These are phyloP conservation scores for Clavariopsis aquatica DNA, from an alignment of 495 filamentous ascomycete genomes.

Conservation along the genomic window DNA sequence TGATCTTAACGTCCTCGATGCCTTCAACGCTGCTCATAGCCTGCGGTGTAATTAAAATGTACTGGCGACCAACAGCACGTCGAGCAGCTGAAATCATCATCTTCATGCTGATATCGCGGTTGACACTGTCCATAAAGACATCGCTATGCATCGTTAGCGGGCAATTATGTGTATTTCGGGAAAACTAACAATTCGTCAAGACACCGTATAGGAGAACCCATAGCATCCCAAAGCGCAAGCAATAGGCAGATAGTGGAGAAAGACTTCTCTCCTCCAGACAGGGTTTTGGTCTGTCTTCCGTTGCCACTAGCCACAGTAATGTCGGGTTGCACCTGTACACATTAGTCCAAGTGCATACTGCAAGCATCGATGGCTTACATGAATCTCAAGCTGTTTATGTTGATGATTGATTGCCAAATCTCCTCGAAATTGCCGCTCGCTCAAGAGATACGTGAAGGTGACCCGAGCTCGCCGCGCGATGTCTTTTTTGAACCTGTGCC, in stretches of 20 bases:
- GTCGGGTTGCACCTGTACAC: constrained; percentile 70
- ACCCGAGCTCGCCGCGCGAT: constrained; percentile 82
- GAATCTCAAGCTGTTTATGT: constrained; percentile 69
- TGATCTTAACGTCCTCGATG: constrained; percentile 77
- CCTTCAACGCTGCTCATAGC: constrained; percentile 71
- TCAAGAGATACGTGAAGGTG: constrained; percentile 84
- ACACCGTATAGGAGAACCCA: constrained; percentile 92
- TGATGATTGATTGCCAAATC: constrained; percentile 75
- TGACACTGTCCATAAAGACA: constrained; percentile 98
- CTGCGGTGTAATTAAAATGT: constrained; percentile 95
- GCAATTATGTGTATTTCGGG: not conserved
- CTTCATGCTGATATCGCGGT: constrained; percentile 86
- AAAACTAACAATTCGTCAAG: constrained; percentile 83
- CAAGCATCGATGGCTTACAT: constrained; percentile 51
- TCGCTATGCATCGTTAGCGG: constrained; percentile 54
- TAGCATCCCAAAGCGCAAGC: constrained; percentile 93
- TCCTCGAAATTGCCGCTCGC: constrained; percentile 85
- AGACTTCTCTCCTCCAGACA: constrained; percentile 95
- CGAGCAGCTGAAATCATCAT: constrained; percentile 91
- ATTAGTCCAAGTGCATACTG: constrained; percentile 13
- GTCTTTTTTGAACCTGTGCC: constrained; percentile 74
- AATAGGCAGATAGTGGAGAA: constrained; percentile 96
- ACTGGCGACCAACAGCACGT: constrained; percentile 83
- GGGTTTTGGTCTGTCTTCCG: constrained; percentile 81
- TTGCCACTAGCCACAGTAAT: constrained; percentile 63